phyloP scores from a whole-genome alignment of 768 basidiomycete species.

The Russula olivacea region DNA sequence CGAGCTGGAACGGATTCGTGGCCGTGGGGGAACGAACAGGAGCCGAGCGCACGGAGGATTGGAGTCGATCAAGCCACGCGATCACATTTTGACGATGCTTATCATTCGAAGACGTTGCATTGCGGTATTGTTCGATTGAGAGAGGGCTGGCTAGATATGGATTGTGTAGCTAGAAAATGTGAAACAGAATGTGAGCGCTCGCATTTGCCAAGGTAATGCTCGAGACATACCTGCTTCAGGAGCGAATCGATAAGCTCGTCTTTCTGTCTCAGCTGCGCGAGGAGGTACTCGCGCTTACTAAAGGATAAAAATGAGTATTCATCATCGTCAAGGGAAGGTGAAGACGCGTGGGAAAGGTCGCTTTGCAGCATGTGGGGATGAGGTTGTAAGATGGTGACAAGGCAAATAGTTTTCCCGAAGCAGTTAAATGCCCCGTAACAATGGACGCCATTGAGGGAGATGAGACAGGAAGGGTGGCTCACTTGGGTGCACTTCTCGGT shows the following conservation, averaged over 20 bases:
- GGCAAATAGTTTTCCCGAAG: slow-evolving; percentile 30
- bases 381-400: slow-evolving; percentile 30
- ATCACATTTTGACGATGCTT: slow-evolving; percentile 59
- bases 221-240: slow-evolving; percentile 61
- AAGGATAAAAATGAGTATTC: slow-evolving; percentile 30
- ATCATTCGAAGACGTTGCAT: slow-evolving; percentile 73
- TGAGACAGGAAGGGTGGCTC: slow-evolving; percentile 35
- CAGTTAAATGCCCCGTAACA: slow-evolving; percentile 22
- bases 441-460: not conserved
- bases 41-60: slow-evolving; percentile 51
- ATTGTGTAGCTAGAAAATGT: slow-evolving; percentile 51
- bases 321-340: slow-evolving; percentile 20
- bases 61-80: slow-evolving; percentile 70
- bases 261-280: slow-evolving; percentile 83
- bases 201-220: not conserved
- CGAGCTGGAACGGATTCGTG: slow-evolving; percentile 39
- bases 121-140: slow-evolving; percentile 70
- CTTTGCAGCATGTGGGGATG: not conserved
- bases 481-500: slow-evolving; percentile 76
- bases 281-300: slow-evolving; percentile 81
- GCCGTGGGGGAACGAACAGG: slow-evolving; percentile 39
- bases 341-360: not conserved
- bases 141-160: slow-evolving; percentile 76
- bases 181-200: not conserved
- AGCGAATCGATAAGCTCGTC: slow-evolving; percentile 81